Evolutionary conservation across 495 filamentous ascomycete species (phyloP).

Genomic region (Neurospora sp.): DNA sequence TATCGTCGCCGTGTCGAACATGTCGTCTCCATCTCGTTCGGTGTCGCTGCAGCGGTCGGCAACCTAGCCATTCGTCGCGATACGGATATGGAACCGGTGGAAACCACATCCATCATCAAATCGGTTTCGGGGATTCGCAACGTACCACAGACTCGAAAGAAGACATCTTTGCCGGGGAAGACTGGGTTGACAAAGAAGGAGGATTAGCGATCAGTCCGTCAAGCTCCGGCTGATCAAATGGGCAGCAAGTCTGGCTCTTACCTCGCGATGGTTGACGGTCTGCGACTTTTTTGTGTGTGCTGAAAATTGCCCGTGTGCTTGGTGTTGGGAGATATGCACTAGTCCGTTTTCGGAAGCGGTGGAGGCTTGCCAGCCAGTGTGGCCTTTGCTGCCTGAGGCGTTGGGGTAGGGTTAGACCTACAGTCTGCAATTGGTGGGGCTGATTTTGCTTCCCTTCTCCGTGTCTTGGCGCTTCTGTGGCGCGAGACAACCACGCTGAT

Average conservation of each 20-base stretch:
- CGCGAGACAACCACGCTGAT: not conserved
- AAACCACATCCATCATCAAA: not conserved
- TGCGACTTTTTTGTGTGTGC: slow-evolving; percentile 28
- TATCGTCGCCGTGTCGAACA: not conserved
- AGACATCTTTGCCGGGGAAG: slow-evolving; percentile 73
- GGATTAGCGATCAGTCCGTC: slow-evolving; percentile 25
- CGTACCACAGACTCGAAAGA: slow-evolving; percentile 94
- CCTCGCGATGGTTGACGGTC: slow-evolving; percentile 29
- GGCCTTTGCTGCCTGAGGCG: slow-evolving; percentile 27
- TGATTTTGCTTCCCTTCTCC: not conserved
- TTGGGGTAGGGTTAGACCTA: slow-evolving; percentile 41
- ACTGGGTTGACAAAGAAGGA: slow-evolving; percentile 22
- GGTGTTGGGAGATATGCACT: slow-evolving; percentile 23
- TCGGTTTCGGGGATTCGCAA: slow-evolving; percentile 22
- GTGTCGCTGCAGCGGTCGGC: slow-evolving; percentile 1
- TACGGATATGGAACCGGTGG: not conserved
- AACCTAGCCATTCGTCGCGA: not conserved
- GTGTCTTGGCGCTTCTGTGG: not conserved
- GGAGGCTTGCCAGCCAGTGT: slow-evolving; percentile 25
- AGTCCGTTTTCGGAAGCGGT: slow-evolving; percentile 23
- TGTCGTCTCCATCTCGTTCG: not conserved
- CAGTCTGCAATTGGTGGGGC: slow-evolving; percentile 13
- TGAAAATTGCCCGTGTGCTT: slow-evolving; percentile 27
- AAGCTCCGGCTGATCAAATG: slow-evolving; percentile 26
- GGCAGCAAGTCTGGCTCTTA: slow-evolving; percentile 26